These are phyloP conservation scores for Thelonectria olida DNA, from an alignment of 2,329 filamentous ascomycete species.

Conservation along the genomic window DNA sequence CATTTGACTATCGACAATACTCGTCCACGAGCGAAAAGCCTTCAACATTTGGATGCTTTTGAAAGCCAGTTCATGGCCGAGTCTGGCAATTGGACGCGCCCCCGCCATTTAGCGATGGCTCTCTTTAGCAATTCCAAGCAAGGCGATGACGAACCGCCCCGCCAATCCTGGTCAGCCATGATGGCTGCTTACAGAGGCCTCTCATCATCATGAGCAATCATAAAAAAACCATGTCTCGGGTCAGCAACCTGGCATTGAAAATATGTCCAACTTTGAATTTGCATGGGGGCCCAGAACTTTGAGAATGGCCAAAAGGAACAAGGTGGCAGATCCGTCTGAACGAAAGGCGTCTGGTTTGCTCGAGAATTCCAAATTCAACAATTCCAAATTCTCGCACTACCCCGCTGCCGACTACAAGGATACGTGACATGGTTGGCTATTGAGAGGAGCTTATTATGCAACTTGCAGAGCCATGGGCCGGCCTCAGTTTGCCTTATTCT, in stretches of 20 bases:
- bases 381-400: slow-evolving; percentile 20
- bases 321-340: not conserved
- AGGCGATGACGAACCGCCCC: slow-evolving; percentile 22
- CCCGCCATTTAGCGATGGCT: not conserved
- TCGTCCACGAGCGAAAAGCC: not conserved
- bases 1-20: too few relatives aligned
- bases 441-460: not conserved
- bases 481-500: not conserved
- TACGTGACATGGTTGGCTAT: slow-evolving; percentile 13
- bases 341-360: not conserved
- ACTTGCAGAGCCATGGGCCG: not conserved
- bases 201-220: slow-evolving; percentile 12
- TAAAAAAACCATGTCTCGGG: not conserved
- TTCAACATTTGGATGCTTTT: not conserved
- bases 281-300: not conserved
- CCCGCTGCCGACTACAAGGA: not conserved
- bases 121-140: slow-evolving; percentile 5
- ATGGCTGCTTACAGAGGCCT: slow-evolving; percentile 19
- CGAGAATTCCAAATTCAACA: slow-evolving; percentile 7
- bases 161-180: slow-evolving; percentile 9
- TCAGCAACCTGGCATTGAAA: not conserved
- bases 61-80: not conserved
- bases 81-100: slow-evolving; percentile 15
- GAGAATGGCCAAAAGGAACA: not conserved
- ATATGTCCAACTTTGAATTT: not conserved